These are phyloP conservation scores for Volutella citrinella DNA, from an alignment of 2,329 filamentous ascomycete genomes.

Conservation along the genomic window DNA sequence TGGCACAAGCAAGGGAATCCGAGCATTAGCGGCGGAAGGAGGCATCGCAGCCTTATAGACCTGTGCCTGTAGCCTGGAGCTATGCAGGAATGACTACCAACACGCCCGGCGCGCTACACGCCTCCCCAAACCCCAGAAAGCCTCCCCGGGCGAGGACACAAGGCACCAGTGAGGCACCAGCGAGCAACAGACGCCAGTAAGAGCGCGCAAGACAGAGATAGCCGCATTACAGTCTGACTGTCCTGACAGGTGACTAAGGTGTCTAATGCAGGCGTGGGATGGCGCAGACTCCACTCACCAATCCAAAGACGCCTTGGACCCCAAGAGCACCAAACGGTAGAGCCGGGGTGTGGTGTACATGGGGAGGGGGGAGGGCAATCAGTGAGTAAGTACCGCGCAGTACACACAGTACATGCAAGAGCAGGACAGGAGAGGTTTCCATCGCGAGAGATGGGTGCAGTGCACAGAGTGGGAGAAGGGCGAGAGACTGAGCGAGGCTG, in stretches of 20 bases:
- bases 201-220: slow-evolving; percentile 23
- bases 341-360: no score
- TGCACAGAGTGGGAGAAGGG: no score
- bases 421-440: slow-evolving; percentile 15
- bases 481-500: no score
- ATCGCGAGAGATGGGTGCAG: slow-evolving; percentile 18
- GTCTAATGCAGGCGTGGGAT: slow-evolving; percentile 29
- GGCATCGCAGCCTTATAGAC: slow-evolving; percentile 56
- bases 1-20: slow-evolving; percentile 14
- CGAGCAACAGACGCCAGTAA: slow-evolving; percentile 27
- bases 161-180: slow-evolving; percentile 30
- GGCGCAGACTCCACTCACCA: slow-evolving; percentile 21
- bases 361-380: no score
- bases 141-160: slow-evolving; percentile 19
- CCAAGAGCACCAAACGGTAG: no score
- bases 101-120: slow-evolving; percentile 17
- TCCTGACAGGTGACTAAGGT: slow-evolving; percentile 29
- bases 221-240: slow-evolving; percentile 30
- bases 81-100: slow-evolving; percentile 15
- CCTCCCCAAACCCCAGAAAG: slow-evolving; percentile 10
- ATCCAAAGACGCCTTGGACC: slow-evolving; percentile 27
- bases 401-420: no score
- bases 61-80: slow-evolving; percentile 29
- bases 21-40: no score
- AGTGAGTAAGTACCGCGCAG: no score